Percentiles rank a stretch among this genome's conserved stretches.
Conservation (phyloP, 495 filamentous ascomycete species). For the Talaromyces borbonicus region DNA sequence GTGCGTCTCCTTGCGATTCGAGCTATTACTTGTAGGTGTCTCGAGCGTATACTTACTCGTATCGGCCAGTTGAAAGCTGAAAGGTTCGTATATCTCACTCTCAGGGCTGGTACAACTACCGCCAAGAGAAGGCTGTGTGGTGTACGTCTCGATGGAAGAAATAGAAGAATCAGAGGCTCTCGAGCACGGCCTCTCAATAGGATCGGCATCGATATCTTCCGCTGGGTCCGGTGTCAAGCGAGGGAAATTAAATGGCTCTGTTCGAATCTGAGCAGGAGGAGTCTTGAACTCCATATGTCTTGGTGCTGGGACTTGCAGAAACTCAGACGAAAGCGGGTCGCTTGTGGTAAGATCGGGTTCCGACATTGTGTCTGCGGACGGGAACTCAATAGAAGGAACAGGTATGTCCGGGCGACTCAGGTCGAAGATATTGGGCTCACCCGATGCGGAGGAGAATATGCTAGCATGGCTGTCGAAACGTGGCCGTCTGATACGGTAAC, state of each 20-base stretch:
- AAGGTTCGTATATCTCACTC: slow-evolving; percentile 47
- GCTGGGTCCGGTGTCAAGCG: slow-evolving; percentile 20
- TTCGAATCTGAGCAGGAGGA: slow-evolving; percentile 46
- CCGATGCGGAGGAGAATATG: slow-evolving; percentile 28
- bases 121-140: slow-evolving; percentile 53
- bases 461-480: slow-evolving; percentile 38
- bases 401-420: slow-evolving; percentile 32
- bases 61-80: slow-evolving; percentile 35
- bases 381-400: slow-evolving; percentile 53
- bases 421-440: slow-evolving; percentile 21
- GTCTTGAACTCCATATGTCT: slow-evolving; percentile 51
- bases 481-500: slow-evolving; percentile 35
- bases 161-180: slow-evolving; percentile 59
- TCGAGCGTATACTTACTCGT: slow-evolving; percentile 26
- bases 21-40: slow-evolving; percentile 19
- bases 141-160: slow-evolving; percentile 55
- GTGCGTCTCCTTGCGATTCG: slow-evolving; percentile 11
- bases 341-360: slow-evolving; percentile 13
- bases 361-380: slow-evolving; percentile 16
- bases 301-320: slow-evolving; percentile 39
- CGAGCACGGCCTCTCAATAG: slow-evolving; percentile 47
- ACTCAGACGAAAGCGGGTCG: slow-evolving; percentile 21
- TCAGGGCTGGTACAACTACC: slow-evolving; percentile 63
- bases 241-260: slow-evolving; percentile 22
- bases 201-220: slow-evolving; percentile 25